phyloP scores from a whole-genome alignment of 2,329 filamentous ascomycete species.

The Scorias spongiosa region DNA sequence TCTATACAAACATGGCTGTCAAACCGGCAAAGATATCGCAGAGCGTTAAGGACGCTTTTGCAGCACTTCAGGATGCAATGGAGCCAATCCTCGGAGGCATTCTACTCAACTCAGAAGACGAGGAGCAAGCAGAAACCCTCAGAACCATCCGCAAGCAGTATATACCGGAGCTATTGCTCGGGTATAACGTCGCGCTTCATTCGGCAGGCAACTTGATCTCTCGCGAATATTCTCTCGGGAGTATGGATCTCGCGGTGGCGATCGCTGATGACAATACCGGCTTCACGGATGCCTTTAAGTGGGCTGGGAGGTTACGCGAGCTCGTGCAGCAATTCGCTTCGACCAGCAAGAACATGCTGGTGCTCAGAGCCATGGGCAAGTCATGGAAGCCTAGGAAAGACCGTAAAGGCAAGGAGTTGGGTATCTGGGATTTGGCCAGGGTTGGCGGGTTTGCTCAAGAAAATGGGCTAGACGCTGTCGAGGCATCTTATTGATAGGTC shows the following conservation, averaged over 20 bases:
- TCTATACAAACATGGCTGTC: slow-evolving; percentile 14
- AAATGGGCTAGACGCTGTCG: not conserved
- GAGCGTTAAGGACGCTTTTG: slow-evolving; percentile 23
- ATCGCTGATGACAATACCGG: slow-evolving; percentile 43
- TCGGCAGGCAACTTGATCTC: slow-evolving; percentile 60
- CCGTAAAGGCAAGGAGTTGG: slow-evolving; percentile 25
- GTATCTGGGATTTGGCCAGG: slow-evolving; percentile 26
- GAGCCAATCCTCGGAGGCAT: slow-evolving; percentile 21
- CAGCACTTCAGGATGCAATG: slow-evolving; percentile 24
- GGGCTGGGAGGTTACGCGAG: slow-evolving; percentile 29
- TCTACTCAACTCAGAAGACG: slow-evolving; percentile 17
- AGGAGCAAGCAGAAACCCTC: slow-evolving; percentile 45
- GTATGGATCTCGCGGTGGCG: slow-evolving; percentile 68
- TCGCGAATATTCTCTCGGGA: slow-evolving; percentile 63
- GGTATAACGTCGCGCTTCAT: slow-evolving; percentile 68
- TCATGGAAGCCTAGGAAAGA: slow-evolving; percentile 28
- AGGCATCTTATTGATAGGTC: not conserved
- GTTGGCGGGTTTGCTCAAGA: not conserved
- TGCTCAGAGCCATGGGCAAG: slow-evolving; percentile 28
- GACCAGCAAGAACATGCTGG: slow-evolving; percentile 56
- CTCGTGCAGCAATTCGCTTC: slow-evolving; percentile 49
- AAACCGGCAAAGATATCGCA: slow-evolving; percentile 10
- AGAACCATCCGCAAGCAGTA: slow-evolving; percentile 57
- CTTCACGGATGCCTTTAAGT: slow-evolving; percentile 23
- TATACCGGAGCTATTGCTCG: slow-evolving; percentile 71